These are phyloP conservation scores for Aspergillus quadrilineatus DNA, from an alignment of 2,329 filamentous ascomycete species.

Conservation along the genomic window DNA sequence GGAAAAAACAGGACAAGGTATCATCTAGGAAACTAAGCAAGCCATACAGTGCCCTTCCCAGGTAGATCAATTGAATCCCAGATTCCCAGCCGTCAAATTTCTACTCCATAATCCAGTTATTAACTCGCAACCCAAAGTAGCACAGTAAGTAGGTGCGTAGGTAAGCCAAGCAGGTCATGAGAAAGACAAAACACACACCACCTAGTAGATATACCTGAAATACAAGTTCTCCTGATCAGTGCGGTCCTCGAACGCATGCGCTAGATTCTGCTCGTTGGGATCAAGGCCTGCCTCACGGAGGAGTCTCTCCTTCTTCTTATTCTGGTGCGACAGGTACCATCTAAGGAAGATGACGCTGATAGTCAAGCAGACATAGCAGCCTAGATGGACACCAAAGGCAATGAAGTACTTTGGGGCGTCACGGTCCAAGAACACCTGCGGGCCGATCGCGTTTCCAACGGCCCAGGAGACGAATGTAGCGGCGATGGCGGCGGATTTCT, in stretches of 20 bases:
- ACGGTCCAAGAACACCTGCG: slow-evolving; percentile 62
- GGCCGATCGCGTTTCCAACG: slow-evolving; percentile 66
- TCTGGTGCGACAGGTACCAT: slow-evolving; percentile 58
- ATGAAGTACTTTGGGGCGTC: slow-evolving; percentile 67
- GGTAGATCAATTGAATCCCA: too few species aligned
- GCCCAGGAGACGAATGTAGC: slow-evolving; percentile 71
- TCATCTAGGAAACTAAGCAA: too few species aligned
- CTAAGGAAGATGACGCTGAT: slow-evolving; percentile 58
- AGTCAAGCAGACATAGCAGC: slow-evolving; percentile 64
- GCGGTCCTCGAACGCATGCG: slow-evolving; percentile 62
- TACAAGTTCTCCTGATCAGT: slow-evolving; percentile 62
- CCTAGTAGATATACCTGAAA: slow-evolving; percentile 57
- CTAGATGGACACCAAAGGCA: slow-evolving; percentile 68
- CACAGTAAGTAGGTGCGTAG: too few species aligned
- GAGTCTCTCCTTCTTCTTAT: slow-evolving; percentile 57
- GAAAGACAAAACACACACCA: too few species aligned
- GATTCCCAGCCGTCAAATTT: too few species aligned
- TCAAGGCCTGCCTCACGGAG: slow-evolving; percentile 43
- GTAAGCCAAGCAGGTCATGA: too few species aligned
- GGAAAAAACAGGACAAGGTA: too few species aligned
- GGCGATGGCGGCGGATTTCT: slow-evolving; percentile 67
- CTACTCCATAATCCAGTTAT: too few species aligned
- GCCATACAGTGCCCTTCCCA: too few species aligned
- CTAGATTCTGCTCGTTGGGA: slow-evolving; percentile 43
- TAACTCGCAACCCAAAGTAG: too few species aligned